Percentiles rank a stretch among this genome's conserved stretches.
Evolutionary conservation across 2,329 filamentous ascomycete species (phyloP).

Genomic region (Alternaria brassicae): DNA sequence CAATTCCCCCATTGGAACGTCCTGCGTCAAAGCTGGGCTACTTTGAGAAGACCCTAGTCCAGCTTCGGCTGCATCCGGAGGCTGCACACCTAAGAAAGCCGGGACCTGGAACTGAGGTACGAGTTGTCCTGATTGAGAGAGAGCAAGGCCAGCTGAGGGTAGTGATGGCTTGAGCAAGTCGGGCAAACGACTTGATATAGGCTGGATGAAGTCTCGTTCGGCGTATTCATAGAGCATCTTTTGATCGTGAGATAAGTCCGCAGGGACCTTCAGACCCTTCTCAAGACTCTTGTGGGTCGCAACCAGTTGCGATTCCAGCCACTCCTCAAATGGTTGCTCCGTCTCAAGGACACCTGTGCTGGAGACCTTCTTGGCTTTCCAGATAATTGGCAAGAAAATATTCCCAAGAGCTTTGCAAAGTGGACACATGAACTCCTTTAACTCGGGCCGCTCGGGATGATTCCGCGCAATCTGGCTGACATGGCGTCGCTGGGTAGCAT

Average conservation of each 20-base stretch:
- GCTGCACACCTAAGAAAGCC: conserved; percentile 36
- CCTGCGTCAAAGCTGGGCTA: conserved; percentile 24
- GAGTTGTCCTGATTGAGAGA: conserved; percentile 9
- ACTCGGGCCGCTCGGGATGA: conserved; percentile 80
- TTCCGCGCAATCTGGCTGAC: conserved; percentile 91
- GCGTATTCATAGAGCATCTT: conserved; percentile 62
- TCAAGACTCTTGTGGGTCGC: conserved; percentile 56
- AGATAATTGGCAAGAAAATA: conserved; percentile 90
- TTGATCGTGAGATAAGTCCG: conserved; percentile 50
- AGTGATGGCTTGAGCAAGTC: conserved; percentile 41
- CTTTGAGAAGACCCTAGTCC: conserved; percentile 33
- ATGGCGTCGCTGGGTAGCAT: conserved; percentile 83
- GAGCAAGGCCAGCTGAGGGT: conserved; percentile 25
- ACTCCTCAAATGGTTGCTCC: conserved; percentile 69
- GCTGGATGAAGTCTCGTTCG: conserved; percentile 58
- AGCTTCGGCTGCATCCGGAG: conserved; percentile 34
- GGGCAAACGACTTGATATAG: conserved; percentile 54
- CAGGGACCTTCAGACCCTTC: conserved; percentile 31
- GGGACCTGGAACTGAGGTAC: conserved; percentile 41
- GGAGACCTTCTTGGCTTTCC: conserved; percentile 88
- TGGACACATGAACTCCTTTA: conserved; percentile 93
- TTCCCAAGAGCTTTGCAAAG: conserved; percentile 97
- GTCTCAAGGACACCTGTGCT: conserved; percentile 75
- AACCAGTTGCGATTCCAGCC: conserved; percentile 68
- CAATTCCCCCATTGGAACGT: conserved; percentile 54